Conservation (phyloP, 495 filamentous ascomycete genomes). For the Daldinia loculata region DNA sequence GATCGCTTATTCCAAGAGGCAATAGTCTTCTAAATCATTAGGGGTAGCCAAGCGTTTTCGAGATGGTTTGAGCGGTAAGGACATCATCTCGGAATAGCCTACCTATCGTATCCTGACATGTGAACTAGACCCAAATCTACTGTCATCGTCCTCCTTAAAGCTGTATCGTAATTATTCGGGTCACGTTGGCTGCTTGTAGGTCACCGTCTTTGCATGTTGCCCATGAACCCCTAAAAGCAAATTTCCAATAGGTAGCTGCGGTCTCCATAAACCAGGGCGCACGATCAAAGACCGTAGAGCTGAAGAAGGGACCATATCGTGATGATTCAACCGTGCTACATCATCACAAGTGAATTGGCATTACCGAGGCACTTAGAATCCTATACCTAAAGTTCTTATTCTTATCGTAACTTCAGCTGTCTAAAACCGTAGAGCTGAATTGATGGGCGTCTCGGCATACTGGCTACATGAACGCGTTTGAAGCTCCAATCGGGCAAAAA, state of each 20-base stretch:
- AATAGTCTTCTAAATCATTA: background rate
- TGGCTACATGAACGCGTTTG: background rate
- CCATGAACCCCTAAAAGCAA: background rate
- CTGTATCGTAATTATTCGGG: background rate
- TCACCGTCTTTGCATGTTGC: background rate
- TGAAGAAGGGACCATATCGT: background rate
- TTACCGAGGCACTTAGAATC: background rate
- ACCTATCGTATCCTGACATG: background rate
- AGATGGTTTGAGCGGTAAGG: background rate
- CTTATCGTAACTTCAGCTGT: background rate
- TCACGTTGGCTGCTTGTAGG: background rate
- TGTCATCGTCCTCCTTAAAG: background rate
- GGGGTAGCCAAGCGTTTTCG: background rate
- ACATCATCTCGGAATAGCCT: background rate
- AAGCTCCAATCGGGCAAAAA: background rate
- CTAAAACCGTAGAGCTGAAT: background rate
- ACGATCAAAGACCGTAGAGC: background rate
- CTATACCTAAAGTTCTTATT: background rate
- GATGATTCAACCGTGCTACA: background rate
- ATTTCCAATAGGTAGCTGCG: background rate
- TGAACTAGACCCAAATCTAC: background rate
- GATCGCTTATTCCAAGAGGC: background rate
- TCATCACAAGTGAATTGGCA: background rate
- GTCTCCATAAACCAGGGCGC: background rate
- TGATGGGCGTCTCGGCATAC: background rate